These are phyloP conservation scores for Alternaria gansuensis DNA, from an alignment of 2,329 filamentous ascomycete genomes.

Conservation along the genomic window DNA sequence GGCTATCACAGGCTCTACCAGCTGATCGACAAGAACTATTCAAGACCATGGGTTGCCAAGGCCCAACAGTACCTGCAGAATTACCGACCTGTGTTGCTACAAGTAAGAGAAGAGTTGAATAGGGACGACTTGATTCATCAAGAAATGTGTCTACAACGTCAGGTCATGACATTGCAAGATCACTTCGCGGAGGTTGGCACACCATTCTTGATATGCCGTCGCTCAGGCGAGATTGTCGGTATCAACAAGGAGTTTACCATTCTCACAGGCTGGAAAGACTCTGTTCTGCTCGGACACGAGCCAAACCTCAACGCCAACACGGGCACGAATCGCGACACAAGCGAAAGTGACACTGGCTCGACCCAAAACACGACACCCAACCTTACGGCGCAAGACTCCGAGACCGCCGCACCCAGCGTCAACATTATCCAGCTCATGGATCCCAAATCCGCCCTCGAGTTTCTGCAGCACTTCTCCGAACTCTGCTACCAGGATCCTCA, in stretches of 20 bases:
- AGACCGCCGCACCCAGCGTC: constrained; percentile 71
- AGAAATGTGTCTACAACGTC: constrained; percentile 96
- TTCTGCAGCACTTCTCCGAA: constrained; percentile 94
- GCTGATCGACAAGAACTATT: constrained; percentile 80
- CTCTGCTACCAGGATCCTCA: constrained; percentile 91
- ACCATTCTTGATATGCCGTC: constrained; percentile 88
- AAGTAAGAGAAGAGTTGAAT: constrained; percentile 88
- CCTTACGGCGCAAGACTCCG: constrained; percentile 46
- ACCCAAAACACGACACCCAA: constrained; percentile 59
- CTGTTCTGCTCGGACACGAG: constrained; percentile 85
- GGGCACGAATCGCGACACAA: constrained; percentile 59
- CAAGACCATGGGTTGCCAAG: constrained; percentile 76
- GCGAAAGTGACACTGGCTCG: constrained; percentile 51
- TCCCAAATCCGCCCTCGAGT: constrained; percentile 90
- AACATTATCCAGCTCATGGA: constrained; percentile 93
- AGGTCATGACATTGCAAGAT: constrained; percentile 90
- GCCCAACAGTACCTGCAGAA: constrained; percentile 89
- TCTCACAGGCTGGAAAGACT: constrained; percentile 91
- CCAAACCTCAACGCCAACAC: constrained; percentile 87
- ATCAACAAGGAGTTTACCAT: constrained; percentile 98
- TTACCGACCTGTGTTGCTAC: constrained; percentile 91
- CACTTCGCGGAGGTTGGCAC: constrained; percentile 87
- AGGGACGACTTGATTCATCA: constrained; percentile 92
- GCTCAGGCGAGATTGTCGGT: constrained; percentile 92
- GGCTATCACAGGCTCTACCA: constrained; percentile 90